Evolutionary conservation across 2,329 filamentous ascomycete species (phyloP), one percentile per base, ranked within the genome.

Genomic region (Raffaelea deltoideospora): DNA sequence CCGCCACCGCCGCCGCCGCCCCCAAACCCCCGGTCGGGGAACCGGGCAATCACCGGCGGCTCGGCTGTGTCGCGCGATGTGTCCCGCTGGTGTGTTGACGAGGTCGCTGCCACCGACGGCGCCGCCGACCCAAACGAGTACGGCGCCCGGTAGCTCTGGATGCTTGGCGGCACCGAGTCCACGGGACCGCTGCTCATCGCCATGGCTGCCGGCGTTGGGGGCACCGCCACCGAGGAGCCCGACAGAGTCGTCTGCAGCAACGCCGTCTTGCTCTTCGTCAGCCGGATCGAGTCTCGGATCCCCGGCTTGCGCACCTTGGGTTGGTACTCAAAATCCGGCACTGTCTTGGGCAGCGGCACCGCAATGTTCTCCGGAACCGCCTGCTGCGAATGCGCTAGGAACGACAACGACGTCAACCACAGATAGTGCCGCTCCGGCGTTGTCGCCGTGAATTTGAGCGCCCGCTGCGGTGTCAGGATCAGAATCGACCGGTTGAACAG

Each of bases 401-500:
- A 98, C 0, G 87, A 94, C 17, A 98, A 65, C 1, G 90, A 85
- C 17, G 85, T 95, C 40, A 98, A 64, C 90, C 90, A 98, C 34
- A 95, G 63, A 50, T 92, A 93, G 56, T 98, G 90, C 14, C 90
- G 76, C 46, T 96, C 90, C 24, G 78, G 64, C 18, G 76, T 79
- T 14, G 70, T 64, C 0, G 90, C 84, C 0, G 90, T 98, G 54
- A 98, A 96, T 53, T 98, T 98, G 39, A 98, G 67, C 1, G 90
- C 90, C 48, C 90, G 74, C 48, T 93, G 80, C 1, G 90, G 88
- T 5, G 90, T 98, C 34, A 98, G 59, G 45, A 98, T 94, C 33
- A 98, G 61, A 47, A 98, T 96, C 0, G 90, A 96, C 36, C 90
- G 78, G 57, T 92, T 85, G 62, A 95, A 96, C 10, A 85, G 61